Evolutionary conservation across 208 protist species (phyloP), one percentile per base, ranked within the genome.

Genomic region (Trypanosoma platydactyli): DNA sequence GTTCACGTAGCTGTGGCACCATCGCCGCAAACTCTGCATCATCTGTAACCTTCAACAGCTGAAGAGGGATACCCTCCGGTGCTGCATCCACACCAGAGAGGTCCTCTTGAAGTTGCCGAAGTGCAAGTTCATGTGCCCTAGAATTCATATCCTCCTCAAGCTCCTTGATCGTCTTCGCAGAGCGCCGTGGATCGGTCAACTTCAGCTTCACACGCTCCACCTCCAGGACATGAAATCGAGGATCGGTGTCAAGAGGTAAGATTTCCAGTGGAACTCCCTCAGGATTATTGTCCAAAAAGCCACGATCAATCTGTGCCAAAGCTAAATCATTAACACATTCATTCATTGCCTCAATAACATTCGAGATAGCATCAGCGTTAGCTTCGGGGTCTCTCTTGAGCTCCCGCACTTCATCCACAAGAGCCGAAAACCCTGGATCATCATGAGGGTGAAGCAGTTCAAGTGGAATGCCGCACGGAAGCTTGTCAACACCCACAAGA

Each of bases 111-210:
- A 89, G 76, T 35, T 68, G 74, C 25, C 79, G 76, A 27, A 77
- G 62, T 0, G 84, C 89, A 11, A 94, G 69, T 63, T 92, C 84
- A 55, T 88, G 73, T 16, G 75, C 73, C 25, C 83, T 80, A 56
- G 83, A 80, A 56, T 90, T 84, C 81, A 91, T 86, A 51, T 85
- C 81, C n/a, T 77, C 76, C 76, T 92, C 83, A 9, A 92, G 77
- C 22, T 69, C 74, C 22, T 67, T 71, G 38, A 90, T 77, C 65
- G 76, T 84, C 48, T 84, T 57, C 3, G 82, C 72, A 59, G 90
- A 76, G 11, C 80, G 49, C 15, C 57, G 22, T 5, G 80, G 76
- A 63, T 88, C 81, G 70, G 75, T 84, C 48, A 89, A 74, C 78
- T 82, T 83, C 57, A 86, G 75, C 58, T 86, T 84, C 45, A 72